Base-by-base conservation (phyloP, 768 basidiomycete genomes). In the Fibroporia radiculosa region DNA sequence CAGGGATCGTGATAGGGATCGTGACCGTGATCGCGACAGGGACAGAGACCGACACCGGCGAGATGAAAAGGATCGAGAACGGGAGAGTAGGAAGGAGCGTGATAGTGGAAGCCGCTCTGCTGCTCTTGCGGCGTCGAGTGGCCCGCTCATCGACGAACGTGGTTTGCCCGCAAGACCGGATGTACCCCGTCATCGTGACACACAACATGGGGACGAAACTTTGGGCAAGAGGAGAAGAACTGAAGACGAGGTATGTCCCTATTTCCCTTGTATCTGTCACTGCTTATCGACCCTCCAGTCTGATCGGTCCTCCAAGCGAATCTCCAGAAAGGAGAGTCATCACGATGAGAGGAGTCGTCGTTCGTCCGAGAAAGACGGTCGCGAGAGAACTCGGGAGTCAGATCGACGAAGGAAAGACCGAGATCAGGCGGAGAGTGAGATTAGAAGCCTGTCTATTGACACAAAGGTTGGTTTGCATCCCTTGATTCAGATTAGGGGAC, bases 271-370 rank as follows among this genome's bases (percentile, higher is more conserved):
- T 33, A 10, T 34, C 29, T 22, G 40, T 24, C 35, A 22, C 18
- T 28, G 26, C 45, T 49, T 27, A 47, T 38, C 22, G 38, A 46
- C 35, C 43, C 39, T 48, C 31, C 58, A 88, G 84, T 64, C 77
- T 48, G 87, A 90, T 41, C 77, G 87, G 52, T 72, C 73, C 26
- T 74, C 80, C n/a, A 90, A 90, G 61, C 81, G 87, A n/a, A 76
- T 77, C 47, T 82, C 86, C 46, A 79, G 87, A 39, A 85, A 84
- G 58, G 85, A 88, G 2, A 64, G 75, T 24, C 83, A 86, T 56
- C 78, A 85, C 39, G 87, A 89, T 44, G 86, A 89, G 29, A 73
- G 85, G 27, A 66, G 66, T 50, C 78, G 85, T 22, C 77, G 85
- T 42, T 68, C 69, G 12, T 66, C 69, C 11, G 86, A 87, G 34